Conservation (phyloP, 257 asterid genomes). For the Gentiana straminea region DNA sequence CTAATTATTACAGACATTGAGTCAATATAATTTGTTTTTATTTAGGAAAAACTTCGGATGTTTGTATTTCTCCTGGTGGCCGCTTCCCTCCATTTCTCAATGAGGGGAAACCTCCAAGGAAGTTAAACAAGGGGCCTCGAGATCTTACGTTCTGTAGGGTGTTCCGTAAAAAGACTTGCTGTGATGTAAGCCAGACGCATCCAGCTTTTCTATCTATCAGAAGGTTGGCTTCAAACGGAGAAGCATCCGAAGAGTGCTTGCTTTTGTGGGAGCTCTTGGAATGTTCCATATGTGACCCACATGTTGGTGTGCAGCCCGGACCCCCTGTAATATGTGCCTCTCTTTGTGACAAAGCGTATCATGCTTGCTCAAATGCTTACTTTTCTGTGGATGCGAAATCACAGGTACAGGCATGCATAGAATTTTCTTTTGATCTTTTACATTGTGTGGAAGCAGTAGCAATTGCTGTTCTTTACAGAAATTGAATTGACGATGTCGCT, state of each 20-base stretch:
- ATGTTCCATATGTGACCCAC: slow-evolving; percentile 91
- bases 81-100: slow-evolving; percentile 65
- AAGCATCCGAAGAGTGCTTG: slow-evolving; percentile 91
- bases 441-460: neutral
- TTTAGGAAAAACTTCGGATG: slow-evolving; percentile 62
- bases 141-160: slow-evolving; percentile 89
- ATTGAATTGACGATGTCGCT: neutral
- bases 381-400: slow-evolving; percentile 70
- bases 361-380: slow-evolving; percentile 78
- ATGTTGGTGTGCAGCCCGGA: slow-evolving; percentile 68
- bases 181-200: slow-evolving; percentile 83
- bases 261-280: slow-evolving; percentile 90
- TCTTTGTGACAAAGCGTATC: slow-evolving; percentile 67
- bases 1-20: neutral
- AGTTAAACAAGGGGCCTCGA: slow-evolving; percentile 64
- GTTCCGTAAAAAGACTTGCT: slow-evolving; percentile 82
- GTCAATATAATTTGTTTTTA: neutral
- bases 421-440: neutral
- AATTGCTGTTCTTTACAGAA: neutral
- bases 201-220: slow-evolving; percentile 78
- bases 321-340: slow-evolving; percentile 74
- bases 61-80: slow-evolving; percentile 88
- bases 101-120: slow-evolving; percentile 82
- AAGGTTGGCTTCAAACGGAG: slow-evolving; percentile 86
- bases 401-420: slow-evolving; percentile 43